These are phyloP conservation scores for Leptomonas pyrrhocoris DNA, from an alignment of 208 protist genomes.

Conservation along the genomic window DNA sequence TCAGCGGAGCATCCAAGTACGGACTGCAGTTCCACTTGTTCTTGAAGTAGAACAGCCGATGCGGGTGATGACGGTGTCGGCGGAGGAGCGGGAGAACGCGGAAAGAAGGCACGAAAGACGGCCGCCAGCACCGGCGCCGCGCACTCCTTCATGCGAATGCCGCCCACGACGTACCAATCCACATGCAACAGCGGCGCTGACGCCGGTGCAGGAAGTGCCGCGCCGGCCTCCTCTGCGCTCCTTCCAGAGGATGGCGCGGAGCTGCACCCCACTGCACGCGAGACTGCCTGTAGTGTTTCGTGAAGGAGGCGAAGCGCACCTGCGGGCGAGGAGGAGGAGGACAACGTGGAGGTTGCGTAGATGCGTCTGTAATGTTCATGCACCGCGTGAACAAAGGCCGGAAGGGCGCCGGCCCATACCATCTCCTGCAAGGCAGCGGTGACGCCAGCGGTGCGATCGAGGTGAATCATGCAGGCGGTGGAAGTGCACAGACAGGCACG, in stretches of 20 bases:
- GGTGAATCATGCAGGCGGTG: conserved; percentile 52
- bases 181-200: conserved; percentile 41
- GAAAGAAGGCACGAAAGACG: conserved; percentile 53
- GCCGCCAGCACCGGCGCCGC: conserved; percentile 37
- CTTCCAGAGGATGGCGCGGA: no score
- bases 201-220: no score
- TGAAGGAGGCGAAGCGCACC: neutral
- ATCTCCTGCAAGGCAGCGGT: conserved; percentile 31
- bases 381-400: conserved; percentile 96
- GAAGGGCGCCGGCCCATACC: conserved; percentile 47
- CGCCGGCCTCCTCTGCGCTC: no score
- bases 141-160: conserved; percentile 40
- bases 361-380: conserved; percentile 93
- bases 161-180: conserved; percentile 75
- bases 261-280: no score
- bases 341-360: no score
- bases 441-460: conserved; percentile 37
- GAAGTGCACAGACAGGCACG: conserved; percentile 9
- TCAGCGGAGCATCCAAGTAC: neutral
- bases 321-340: no score
- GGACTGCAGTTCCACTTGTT: neutral
- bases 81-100: conserved; percentile 15
- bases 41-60: neutral
- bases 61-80: conserved; percentile 12
- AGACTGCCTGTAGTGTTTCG: neutral